Evolutionary conservation across 345 rosid genomes (phyloP).

Genomic region (Abelmoschus esculentus): DNA sequence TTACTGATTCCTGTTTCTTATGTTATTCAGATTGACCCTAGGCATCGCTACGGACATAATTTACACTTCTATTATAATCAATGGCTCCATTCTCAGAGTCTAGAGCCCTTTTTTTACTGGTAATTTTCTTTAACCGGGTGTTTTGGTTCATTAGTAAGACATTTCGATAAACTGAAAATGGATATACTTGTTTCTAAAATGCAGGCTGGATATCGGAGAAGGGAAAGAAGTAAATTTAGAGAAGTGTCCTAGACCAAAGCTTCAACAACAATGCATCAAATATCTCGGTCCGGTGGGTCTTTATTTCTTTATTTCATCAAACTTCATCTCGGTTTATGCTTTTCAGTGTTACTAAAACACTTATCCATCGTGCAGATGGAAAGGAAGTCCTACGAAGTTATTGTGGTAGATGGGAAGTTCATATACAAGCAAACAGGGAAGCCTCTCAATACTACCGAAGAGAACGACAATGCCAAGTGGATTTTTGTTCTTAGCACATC

Average conservation of each 20-base stretch:
- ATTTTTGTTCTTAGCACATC: slow-evolving; percentile 74
- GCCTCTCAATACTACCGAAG: slow-evolving; percentile 44
- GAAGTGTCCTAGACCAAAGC: slow-evolving; percentile 66
- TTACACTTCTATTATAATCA: slow-evolving; percentile 67
- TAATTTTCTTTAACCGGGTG: slow-evolving; percentile 22
- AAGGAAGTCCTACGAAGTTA: slow-evolving; percentile 75
- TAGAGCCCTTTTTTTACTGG: slow-evolving; percentile 99
- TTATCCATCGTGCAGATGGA: slow-evolving; percentile 48
- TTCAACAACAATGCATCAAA: slow-evolving; percentile 85
- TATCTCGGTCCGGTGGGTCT: slow-evolving; percentile 49
- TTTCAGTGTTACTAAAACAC: background rate
- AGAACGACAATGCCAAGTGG: slow-evolving; percentile 47
- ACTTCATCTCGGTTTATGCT: slow-evolving; percentile 14
- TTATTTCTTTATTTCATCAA: slow-evolving; percentile 6
- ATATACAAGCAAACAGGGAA: slow-evolving; percentile 54
- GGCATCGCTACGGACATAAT: slow-evolving; percentile 96
- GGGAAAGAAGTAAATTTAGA: slow-evolving; percentile 82
- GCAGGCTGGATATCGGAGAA: slow-evolving; percentile 92
- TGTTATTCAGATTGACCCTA: slow-evolving; percentile 68
- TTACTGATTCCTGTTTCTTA: slow-evolving; percentile 3
- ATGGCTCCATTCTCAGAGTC: slow-evolving; percentile 78
- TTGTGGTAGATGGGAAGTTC: slow-evolving; percentile 60
- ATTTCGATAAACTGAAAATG: slow-evolving; percentile 1
- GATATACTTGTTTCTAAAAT: slow-evolving; percentile 10
- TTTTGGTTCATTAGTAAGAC: background rate